Evolutionary conservation across 352 stramenopile species (phyloP), one percentile per base, ranked within the genome.

Genomic region (Albugo candida): DNA sequence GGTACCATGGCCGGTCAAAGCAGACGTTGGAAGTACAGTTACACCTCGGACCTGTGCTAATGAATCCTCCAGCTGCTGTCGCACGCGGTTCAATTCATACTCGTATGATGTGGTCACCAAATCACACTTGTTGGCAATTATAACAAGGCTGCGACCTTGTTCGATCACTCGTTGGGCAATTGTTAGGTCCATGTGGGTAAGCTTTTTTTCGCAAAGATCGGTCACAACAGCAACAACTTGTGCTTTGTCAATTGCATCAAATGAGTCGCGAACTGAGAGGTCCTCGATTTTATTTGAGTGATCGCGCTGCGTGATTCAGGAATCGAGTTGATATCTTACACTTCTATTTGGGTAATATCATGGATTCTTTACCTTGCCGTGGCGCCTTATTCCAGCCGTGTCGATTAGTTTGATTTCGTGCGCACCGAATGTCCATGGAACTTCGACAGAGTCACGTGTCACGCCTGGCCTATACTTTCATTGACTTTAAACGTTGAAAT

Each of bases 161-260:
- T 89, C 74, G 35, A 89, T 74, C 46, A 86, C 74, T 11, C 67
- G 69, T 44, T 83, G 69, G 2, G 76, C 76, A 51, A 89, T 89
- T 13, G 76, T 86, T 16, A 86, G 61, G 48, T 89, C 76, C 70
- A 89, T 81, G 60, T 89, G 70, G 48, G 85, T 83, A 27, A 89
- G 63, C 51, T 86, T 81, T 11, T 72, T 59, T 49, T 83, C 58
- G 45, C 69, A 85, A 65, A 89, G 81, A 52, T 89, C 76, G 11
- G 86, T 67, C 38, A 89, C 76, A 13, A 89, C 73, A 12, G 78
- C 65, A 38, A 86, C 76, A 18, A 89, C 73, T 50, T 83, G 72
- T 13, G 76, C 76, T 48, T 68, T 81, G 53, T 83, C 74, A 45
- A 88, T 81, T 24, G 76, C 71, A 47, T 72, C 68, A 56, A 85